Base-by-base conservation (phyloP, 257 asterid species). In the Orobanche coerulescens region DNA sequence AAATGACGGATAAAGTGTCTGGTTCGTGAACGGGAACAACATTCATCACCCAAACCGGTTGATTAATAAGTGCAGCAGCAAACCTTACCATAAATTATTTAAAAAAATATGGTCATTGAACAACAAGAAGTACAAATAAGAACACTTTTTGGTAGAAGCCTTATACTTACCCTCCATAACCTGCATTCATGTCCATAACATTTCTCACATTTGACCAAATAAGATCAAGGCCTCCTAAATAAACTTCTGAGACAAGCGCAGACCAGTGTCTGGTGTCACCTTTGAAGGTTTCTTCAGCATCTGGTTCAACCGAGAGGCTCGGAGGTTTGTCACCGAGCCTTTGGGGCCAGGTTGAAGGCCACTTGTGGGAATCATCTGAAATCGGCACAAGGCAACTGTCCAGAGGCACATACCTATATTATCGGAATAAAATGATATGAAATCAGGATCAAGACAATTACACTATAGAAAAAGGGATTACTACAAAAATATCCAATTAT, bases 151-250 rank as follows among this genome's bases (percentile, higher is more conserved):
- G 19, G 22, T 25, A 20, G 13, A 20, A 20, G 4, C 28, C 14
- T 51, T 33, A 16, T 47, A n/a, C 90, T 82, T 79, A 89, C 97
- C 99, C 99, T 82, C 97, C 99, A 72, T 78, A 82, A 54, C 86
- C 85, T 22, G 97, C 97, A 66, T 84, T 86, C 99, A 93, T 89
- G 59, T 93, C 99, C 94, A 93, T 84, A 54, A 87, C 84, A 48
- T 93, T 93, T 73, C 97, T 77, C 54, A 84, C 79, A 31, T 65
- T 75, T 2, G 94, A 72, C 97, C 96, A 89, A 46, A 80, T 86
- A 57, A 93, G 67, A 19, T 66, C 67, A 47, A 89, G 91, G 50
- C 79, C 82, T 40, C 82, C 90, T 30, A 81, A 75, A 75, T 93
- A 93, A 54, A 93, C 88, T 59, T 85, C 92, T 16, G 94, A 79